Conservation (phyloP, 2,329 filamentous ascomycete genomes). For the Trichoderma afroharzianum region DNA sequence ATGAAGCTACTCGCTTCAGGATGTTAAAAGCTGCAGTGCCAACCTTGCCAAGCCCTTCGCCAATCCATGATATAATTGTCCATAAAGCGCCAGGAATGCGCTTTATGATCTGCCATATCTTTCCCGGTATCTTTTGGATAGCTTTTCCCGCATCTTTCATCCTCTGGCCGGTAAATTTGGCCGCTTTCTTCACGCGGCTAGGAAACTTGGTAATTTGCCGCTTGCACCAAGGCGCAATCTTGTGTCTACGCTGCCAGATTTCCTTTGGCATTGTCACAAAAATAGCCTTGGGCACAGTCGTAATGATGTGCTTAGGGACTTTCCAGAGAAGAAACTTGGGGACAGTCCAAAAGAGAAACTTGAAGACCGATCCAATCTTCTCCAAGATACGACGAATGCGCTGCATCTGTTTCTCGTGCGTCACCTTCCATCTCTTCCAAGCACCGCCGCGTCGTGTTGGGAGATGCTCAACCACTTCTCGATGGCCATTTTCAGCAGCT, state of each 20-base stretch:
- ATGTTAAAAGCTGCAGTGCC: constrained; percentile 26
- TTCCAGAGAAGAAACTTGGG: constrained; percentile 31
- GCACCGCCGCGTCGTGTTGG: constrained; percentile 38
- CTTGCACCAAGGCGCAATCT: constrained; percentile 31
- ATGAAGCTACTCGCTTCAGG: constrained; percentile 28
- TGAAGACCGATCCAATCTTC: constrained; percentile 25
- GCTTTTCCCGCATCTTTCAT: constrained; percentile 26
- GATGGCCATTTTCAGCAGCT: constrained; percentile 39
- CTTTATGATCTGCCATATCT: constrained; percentile 21
- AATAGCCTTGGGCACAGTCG: constrained; percentile 29
- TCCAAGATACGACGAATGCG: constrained; percentile 23
- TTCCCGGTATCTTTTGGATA: constrained; percentile 19
- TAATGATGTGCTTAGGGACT: constrained; percentile 30
- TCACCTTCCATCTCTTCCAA: constrained; percentile 35
- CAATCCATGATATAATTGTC: constrained; percentile 30
- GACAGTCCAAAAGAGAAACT: constrained; percentile 29
- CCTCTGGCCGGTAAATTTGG: constrained; percentile 18
- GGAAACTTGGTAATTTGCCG: constrained; percentile 28
- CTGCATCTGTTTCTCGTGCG: constrained; percentile 30
- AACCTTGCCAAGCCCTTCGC: constrained; percentile 26
- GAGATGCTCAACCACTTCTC: constrained; percentile 42
- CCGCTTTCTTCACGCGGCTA: constrained; percentile 21
- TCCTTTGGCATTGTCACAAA: constrained; percentile 28
- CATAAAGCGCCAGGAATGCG: constrained; percentile 27
- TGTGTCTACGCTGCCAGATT: constrained; percentile 27